Percentiles rank a stretch among this genome's conserved stretches.
Conservation (phyloP, 176 grass and related monocot species). For the Lolium multiflorum region DNA sequence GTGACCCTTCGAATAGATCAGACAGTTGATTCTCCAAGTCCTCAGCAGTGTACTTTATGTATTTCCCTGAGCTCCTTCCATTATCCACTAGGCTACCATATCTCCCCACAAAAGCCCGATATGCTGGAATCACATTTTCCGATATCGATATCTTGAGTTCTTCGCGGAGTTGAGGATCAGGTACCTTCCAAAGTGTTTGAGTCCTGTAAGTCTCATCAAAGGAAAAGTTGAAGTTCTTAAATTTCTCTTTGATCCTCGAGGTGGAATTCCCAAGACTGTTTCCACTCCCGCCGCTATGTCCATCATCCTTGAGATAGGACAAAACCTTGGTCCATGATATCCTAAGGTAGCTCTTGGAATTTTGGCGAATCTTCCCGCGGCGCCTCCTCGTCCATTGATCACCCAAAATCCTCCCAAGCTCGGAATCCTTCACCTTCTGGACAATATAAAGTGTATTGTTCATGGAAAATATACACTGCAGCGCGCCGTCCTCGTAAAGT, state of each 20-base stretch:
- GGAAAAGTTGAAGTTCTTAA: slow-evolving; percentile 89
- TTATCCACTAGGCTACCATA: slow-evolving; percentile 77
- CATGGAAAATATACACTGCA: slow-evolving; percentile 96
- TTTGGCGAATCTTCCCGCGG: slow-evolving; percentile 81
- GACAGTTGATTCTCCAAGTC: slow-evolving; percentile 86
- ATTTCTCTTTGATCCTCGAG: slow-evolving; percentile 85
- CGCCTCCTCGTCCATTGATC: slow-evolving; percentile 83
- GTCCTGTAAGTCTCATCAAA: slow-evolving; percentile 92
- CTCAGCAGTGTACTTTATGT: slow-evolving; percentile 84
- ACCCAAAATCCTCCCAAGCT: slow-evolving; percentile 86
- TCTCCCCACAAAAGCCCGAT: slow-evolving; percentile 91
- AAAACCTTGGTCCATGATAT: slow-evolving; percentile 90
- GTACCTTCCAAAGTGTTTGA: slow-evolving; percentile 92
- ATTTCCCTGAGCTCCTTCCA: slow-evolving; percentile 70
- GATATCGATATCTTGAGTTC: slow-evolving; percentile 97
- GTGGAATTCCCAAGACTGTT: slow-evolving; percentile 69
- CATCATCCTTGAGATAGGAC: slow-evolving; percentile 90
- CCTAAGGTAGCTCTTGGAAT: slow-evolving; percentile 83
- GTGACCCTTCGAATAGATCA: slow-evolving; percentile 85
- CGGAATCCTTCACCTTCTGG: slow-evolving; percentile 87
- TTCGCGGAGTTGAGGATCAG: slow-evolving; percentile 82
- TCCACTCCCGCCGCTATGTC: slow-evolving; percentile 48
- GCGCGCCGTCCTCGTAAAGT: slow-evolving; percentile 81
- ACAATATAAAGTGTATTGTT: slow-evolving; percentile 93
- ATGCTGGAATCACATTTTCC: slow-evolving; percentile 93